These are phyloP conservation scores for Medicago arabica DNA, from an alignment of 306 rosid genomes.

Conservation along the genomic window DNA sequence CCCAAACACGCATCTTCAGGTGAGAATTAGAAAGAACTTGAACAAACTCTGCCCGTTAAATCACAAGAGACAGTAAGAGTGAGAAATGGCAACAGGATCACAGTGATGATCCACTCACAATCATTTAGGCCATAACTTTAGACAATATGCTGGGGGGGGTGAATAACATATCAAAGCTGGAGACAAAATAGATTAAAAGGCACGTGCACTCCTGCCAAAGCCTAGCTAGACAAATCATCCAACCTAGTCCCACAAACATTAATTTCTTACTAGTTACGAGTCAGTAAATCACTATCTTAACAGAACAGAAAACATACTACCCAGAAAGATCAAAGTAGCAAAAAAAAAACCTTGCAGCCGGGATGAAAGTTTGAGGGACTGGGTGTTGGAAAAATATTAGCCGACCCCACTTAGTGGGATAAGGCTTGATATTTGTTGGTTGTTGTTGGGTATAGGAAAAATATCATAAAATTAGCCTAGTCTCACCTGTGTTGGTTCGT, in stretches of 20 bases:
- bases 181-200: slow-evolving; percentile 1
- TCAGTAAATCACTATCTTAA: not conserved
- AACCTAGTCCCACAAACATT: slow-evolving; percentile 13
- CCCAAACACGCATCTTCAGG: slow-evolving; percentile 98
- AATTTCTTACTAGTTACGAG: not conserved
- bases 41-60: slow-evolving; percentile 77
- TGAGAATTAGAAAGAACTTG: slow-evolving; percentile 80
- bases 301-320: slow-evolving; percentile 24
- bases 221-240: not conserved
- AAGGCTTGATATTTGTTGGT: too few species aligned
- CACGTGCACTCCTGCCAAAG: not conserved
- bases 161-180: slow-evolving; percentile 11
- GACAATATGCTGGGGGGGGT: not conserved
- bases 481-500: slow-evolving; percentile 89
- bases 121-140: slow-evolving; percentile 8
- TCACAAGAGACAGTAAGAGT: slow-evolving; percentile 23
- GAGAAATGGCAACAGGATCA: slow-evolving; percentile 5
- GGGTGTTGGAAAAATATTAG: too few species aligned
- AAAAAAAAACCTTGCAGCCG: not conserved
- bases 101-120: not conserved
- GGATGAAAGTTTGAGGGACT: not conserved
- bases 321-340: not conserved
- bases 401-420: too few species aligned
- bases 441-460: not conserved
- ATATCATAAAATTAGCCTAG: slow-evolving; percentile 35